These are phyloP conservation scores for Argentina anserina DNA, from an alignment of 306 rosid species.

Conservation along the genomic window DNA sequence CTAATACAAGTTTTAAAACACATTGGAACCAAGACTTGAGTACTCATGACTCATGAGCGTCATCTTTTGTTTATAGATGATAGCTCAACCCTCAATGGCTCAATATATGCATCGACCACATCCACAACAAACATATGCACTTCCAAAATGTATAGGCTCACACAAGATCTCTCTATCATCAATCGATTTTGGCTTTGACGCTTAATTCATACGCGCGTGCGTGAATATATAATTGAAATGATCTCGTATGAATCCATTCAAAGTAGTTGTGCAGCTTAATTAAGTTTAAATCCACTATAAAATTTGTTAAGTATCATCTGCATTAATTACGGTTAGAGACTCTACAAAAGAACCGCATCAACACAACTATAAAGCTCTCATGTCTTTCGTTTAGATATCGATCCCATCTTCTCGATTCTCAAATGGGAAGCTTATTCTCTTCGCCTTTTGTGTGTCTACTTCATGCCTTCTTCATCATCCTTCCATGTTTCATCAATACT, in stretches of 20 bases:
- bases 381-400: conserved; percentile 15
- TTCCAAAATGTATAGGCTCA: too few species aligned
- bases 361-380: conserved; percentile 24
- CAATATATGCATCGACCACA: background rate
- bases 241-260: background rate
- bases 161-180: background rate
- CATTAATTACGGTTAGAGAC: background rate
- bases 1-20: background rate
- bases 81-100: too few species aligned
- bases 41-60: background rate
- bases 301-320: background rate
- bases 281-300: conserved; percentile 12
- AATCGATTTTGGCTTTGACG: background rate
- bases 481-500: conserved; percentile 7
- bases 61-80: background rate
- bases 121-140: background rate
- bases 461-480: conserved; percentile 19
- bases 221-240: background rate
- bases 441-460: background rate
- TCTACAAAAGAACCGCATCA: background rate
- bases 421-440: conserved; percentile 24
- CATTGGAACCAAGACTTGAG: background rate
- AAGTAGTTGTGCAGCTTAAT: background rate
- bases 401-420: background rate
- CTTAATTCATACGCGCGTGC: background rate